phyloP scores from a whole-genome alignment of 768 basidiomycete species.

The Amanita thiersii region DNA sequence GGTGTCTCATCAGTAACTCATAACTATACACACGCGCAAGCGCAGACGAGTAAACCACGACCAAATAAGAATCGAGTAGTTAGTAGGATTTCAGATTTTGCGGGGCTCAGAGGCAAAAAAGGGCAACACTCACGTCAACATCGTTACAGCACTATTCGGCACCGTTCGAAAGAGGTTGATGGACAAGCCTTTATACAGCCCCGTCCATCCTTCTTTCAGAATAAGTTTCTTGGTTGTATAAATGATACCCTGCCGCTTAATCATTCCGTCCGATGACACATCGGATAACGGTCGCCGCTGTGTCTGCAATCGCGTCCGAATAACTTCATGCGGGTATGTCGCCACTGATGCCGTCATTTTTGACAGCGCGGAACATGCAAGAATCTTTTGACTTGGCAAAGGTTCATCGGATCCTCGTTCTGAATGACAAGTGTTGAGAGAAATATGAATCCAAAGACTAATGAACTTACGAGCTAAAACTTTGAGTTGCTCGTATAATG shows the following conservation, averaged over 20 bases:
- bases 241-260: conserved; percentile 57
- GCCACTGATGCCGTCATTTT: conserved; percentile 95
- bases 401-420: conserved; percentile 39
- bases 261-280: conserved; percentile 55
- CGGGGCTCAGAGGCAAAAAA: conserved; percentile 1
- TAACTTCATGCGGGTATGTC: conserved; percentile 97
- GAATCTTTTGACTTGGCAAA: conserved; percentile 58
- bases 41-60: not conserved
- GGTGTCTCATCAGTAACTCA: conserved; percentile 47
- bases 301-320: conserved; percentile 96
- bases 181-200: conserved; percentile 89
- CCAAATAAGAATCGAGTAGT: not conserved
- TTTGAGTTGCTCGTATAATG: conserved; percentile 92
- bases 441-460: conserved; percentile 8
- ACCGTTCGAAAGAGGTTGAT: conserved; percentile 93
- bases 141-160: conserved; percentile 92
- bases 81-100: not conserved
- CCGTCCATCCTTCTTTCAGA: conserved; percentile 78
- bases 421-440: conserved; percentile 13
- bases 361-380: conserved; percentile 84
- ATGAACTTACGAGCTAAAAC: conserved; percentile 66
- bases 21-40: conserved; percentile 24
- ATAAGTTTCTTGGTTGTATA: conserved; percentile 69
- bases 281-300: conserved; percentile 58
- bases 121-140: conserved; percentile 67